Evolutionary conservation across 192 early-diverging fungal species (phyloP), one percentile per base, ranked within the genome.

Genomic region (Funneliformis geosporum): DNA sequence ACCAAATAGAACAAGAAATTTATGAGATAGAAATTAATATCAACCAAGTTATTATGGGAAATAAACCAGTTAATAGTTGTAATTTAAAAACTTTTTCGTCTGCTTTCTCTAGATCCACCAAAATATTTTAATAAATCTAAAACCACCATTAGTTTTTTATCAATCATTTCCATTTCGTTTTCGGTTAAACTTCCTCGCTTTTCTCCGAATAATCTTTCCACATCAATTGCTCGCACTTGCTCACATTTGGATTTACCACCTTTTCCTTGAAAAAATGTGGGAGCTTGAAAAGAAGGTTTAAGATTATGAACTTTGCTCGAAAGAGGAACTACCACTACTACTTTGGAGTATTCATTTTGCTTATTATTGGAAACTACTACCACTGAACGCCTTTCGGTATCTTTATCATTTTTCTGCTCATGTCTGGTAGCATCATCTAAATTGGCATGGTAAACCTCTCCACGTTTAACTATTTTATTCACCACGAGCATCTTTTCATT

Each of bases 91-190:
- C n/a, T n/a, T n/a, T n/a, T n/a, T n/a, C n/a, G n/a, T n/a, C n/a
- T n/a, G n/a, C n/a, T n/a, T n/a, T n/a, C n/a, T n/a, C n/a, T n/a
- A n/a, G n/a, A n/a, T n/a, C n/a, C n/a, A n/a, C n/a, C n/a, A n/a
- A n/a, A n/a, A n/a, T n/a, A n/a, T 62, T 62, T 21, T 62, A 62
- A 8, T 70, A 70, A 70, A 70, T 70, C 38, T 40, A 69, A 69
- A 2, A 69, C 67, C 5, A 69, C 5, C 5, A 69, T 27, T 40
- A 69, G 28, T 40, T 69, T 69, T 14, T 69, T 27, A 28, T 69
- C 14, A 5, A 69, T 69, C 14, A 18, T 27, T 39, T 2, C 39
- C 67, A 69, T 69, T 69, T 69, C 67, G 5, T 39, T 23, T 8
- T 4, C n/a, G 5, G 67, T 69, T 40, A 69, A 40, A 5, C 28